Percentiles rank a stretch among this genome's conserved stretches.
Conservation (phyloP, 768 basidiomycete species). For the Rhizopogon vinicolor region DNA sequence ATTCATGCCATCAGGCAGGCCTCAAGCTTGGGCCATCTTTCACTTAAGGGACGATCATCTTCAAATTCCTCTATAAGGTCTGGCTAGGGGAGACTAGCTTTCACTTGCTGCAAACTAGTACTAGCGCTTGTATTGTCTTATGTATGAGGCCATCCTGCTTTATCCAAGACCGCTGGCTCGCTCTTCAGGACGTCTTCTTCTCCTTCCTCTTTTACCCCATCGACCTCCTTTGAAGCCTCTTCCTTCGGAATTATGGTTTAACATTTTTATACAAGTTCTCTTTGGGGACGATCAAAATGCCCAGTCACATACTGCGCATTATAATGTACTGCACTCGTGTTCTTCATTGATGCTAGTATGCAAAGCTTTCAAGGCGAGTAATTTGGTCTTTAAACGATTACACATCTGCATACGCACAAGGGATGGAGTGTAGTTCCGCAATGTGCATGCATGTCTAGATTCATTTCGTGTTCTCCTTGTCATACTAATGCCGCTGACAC, state of each 20-base stretch:
- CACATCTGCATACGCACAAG: constrained; percentile 1
- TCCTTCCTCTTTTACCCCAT: constrained; percentile 65
- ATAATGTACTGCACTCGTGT: constrained; percentile 9
- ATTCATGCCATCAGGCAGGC: too few species aligned
- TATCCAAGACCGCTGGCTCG: constrained; percentile 65
- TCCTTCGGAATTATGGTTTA: constrained; percentile 69
- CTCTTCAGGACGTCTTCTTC: constrained; percentile 51
- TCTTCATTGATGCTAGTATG: constrained; percentile 33
- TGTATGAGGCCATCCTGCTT: constrained; percentile 46
- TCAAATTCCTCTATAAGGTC: too few species aligned
- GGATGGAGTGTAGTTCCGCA: background rate
- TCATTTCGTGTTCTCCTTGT: constrained; percentile 1
- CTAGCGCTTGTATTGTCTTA: constrained; percentile 5
- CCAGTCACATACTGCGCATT: constrained; percentile 5
- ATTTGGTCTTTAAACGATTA: background rate
- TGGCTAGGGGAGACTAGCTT: background rate
- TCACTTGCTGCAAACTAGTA: background rate
- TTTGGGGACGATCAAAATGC: constrained; percentile 5
- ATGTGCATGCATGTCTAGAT: background rate
- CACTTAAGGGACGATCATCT: too few species aligned
- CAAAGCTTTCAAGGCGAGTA: constrained; percentile 35
- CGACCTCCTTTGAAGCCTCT: constrained; percentile 48
- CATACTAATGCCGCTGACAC: constrained; percentile 9
- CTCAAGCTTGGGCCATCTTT: too few species aligned
- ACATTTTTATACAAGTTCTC: constrained; percentile 44